Evolutionary conservation across 441 rosid genomes (phyloP), one percentile per base, ranked within the genome.

Genomic region (Gossypium davidsonii): DNA sequence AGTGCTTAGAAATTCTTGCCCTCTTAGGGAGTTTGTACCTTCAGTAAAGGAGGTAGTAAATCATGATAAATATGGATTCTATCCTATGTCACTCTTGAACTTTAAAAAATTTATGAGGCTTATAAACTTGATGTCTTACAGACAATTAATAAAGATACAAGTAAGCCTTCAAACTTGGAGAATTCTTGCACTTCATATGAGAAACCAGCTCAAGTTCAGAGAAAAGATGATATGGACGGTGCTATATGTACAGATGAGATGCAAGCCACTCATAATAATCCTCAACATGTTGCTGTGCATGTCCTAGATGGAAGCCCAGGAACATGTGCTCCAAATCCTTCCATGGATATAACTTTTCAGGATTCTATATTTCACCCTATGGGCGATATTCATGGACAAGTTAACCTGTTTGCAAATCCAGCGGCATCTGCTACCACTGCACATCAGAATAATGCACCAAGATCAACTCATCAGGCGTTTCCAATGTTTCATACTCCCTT

Each of bases 241-340:
- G 80, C 78, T 52, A 34, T 77, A 76, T 79, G 73, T 49, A 73
- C 74, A 31, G 87, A 82, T 70, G 86, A 82, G 71, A 79, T 79
- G 79, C 87, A 87, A 74, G 74, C 79, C 44, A 71, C 79, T 70
- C 91, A 85, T 70, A 88, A 76, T 85, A 88, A 84, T 78, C 97
- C 96, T 52, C 84, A 85, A 79, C 90, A 88, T 77, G 87, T 87
- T 12, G 82, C 90, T 8, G 88, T 86, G 72, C 91, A 86, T 64
- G 81, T 85, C 73, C 63, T 92, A 79, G 89, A 89, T 71, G 91
- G 88, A 60, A 90, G 82, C 75, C 71, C 66, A 8, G 84, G 85
- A 71, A 74, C 82, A 37, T 84, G 82, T 76, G 53, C 81, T 76
- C 90, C 80, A 74, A 76, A 82, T 81, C 84, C 81, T 75, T 65